Base-by-base conservation (phyloP, 306 rosid species). In the Lupinus albus region DNA sequence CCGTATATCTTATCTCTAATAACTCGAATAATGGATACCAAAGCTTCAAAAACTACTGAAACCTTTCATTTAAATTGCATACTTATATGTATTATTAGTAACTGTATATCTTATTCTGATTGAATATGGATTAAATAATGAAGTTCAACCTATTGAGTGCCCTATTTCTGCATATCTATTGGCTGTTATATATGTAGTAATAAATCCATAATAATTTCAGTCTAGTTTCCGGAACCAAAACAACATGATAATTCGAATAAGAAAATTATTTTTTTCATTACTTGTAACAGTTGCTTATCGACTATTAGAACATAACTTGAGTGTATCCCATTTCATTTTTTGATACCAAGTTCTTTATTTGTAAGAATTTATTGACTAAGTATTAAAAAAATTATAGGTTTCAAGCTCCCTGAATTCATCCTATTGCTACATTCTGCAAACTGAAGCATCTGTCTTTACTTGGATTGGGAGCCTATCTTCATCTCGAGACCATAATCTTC, bases 381-480 rank as follows among this genome's bases (percentile, higher is more conserved):
- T 28, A 42, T 64, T 57, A 15, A 60, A 73, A 64, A 56, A 69
- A 36, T 83, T 74, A 70, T 84, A 92, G 98, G 95, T 86, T 49
- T 76, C 96, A 20, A 76, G 80, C 53, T 89, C 95, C 52, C 80
- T 92, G 84, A 92, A 92, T 77, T 92, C 98, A 44, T 92, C 96
- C 66, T 87, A 81, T 76, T 89, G 98, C 79, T 92, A 84, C 87
- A 83, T 92, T 77, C 85, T 92, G 67, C 96, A 84, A 86, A 67
- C 72, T 55, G 83, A 76, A 71, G 73, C 81, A 53, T 86, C 82
- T 74, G 65, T 80, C 61, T 84, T 84, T 85, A 87, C 89, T 67
- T 92, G 98, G 96, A 92, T 92, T 76, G 95, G 98, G 79, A 81
- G 68, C 75, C 88, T 87, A 47, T 84, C 98, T 46, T 84, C 86